Evolutionary conservation across 768 basidiomycete genomes (phyloP).

Genomic region (Russula olivacea): DNA sequence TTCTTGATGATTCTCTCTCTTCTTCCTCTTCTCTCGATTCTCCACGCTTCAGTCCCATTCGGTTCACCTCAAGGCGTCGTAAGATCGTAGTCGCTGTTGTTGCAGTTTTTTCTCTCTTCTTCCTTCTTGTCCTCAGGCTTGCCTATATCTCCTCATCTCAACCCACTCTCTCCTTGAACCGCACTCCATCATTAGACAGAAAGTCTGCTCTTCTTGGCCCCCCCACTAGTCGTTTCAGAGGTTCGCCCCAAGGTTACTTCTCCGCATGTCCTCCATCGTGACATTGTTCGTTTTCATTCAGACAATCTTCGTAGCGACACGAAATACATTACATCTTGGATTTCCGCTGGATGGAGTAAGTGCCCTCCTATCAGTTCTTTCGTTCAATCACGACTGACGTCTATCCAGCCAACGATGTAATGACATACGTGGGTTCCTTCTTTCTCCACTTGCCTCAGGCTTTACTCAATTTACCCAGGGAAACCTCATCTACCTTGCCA

Average conservation of each 20-base stretch:
- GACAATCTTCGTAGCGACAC: constrained; percentile 58
- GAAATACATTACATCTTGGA: constrained; percentile 69
- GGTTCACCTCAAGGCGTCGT: constrained; percentile 1
- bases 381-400: not conserved
- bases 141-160: constrained; percentile 9
- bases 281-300: constrained; percentile 24
- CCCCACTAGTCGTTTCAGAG: constrained; percentile 54
- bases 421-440: constrained; percentile 52
- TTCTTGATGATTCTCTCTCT: not conserved
- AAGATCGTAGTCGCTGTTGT: not conserved
- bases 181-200: not conserved
- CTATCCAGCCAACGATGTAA: constrained; percentile 63
- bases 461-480: constrained; percentile 24
- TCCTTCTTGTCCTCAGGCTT: not conserved
- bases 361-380: not conserved
- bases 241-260: constrained; percentile 28
- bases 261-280: too few relatives aligned
- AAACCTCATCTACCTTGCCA: constrained; percentile 40
- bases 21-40: not conserved
- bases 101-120: constrained; percentile 2
- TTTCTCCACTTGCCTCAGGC: not conserved
- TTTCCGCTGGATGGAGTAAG: constrained; percentile 65
- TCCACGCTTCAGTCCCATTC: not conserved
- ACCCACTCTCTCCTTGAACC: not conserved
- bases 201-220: constrained; percentile 34